These are phyloP conservation scores for Neofusicoccum cordaticola DNA, from an alignment of 2,329 filamentous ascomycete species.

Conservation along the genomic window DNA sequence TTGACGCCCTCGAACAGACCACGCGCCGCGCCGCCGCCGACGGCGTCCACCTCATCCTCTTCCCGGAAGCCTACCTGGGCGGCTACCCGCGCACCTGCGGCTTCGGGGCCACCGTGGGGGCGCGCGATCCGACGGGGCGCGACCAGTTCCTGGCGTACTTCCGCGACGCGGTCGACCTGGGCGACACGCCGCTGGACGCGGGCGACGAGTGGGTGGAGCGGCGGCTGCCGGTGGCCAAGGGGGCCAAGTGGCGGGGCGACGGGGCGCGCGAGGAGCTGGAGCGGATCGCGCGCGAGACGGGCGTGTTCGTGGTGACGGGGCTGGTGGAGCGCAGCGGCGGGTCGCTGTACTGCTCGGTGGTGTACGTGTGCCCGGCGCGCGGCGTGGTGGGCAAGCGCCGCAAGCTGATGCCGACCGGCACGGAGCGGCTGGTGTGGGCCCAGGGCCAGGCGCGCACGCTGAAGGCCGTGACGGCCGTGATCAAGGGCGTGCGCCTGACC, in stretches of 20 bases:
- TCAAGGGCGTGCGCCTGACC: slow-evolving; percentile 75
- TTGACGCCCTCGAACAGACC: slow-evolving; percentile 62
- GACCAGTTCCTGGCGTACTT: slow-evolving; percentile 84
- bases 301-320: slow-evolving; percentile 78
- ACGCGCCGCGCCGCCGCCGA: slow-evolving; percentile 61
- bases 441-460: slow-evolving; percentile 78
- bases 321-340: slow-evolving; percentile 77
- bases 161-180: slow-evolving; percentile 74
- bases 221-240: slow-evolving; percentile 52
- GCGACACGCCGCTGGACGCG: slow-evolving; percentile 70
- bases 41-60: slow-evolving; percentile 69
- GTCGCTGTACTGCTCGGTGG: slow-evolving; percentile 76
- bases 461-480: slow-evolving; percentile 72
- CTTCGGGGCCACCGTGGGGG: slow-evolving; percentile 74
- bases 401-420: slow-evolving; percentile 89
- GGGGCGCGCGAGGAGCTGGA: slow-evolving; percentile 81
- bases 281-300: slow-evolving; percentile 69
- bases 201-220: slow-evolving; percentile 69
- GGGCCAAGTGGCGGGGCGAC: slow-evolving; percentile 58
- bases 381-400: slow-evolving; percentile 80
- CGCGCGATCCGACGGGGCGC: slow-evolving; percentile 64
- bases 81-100: slow-evolving; percentile 81
- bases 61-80: slow-evolving; percentile 89
- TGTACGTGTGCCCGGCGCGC: slow-evolving; percentile 74
- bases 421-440: slow-evolving; percentile 83